Percentiles rank a stretch among this genome's conserved stretches.
These are phyloP conservation scores for Trichoderma sp. DNA, from an alignment of 2,329 filamentous ascomycete genomes.

Conservation along the genomic window DNA sequence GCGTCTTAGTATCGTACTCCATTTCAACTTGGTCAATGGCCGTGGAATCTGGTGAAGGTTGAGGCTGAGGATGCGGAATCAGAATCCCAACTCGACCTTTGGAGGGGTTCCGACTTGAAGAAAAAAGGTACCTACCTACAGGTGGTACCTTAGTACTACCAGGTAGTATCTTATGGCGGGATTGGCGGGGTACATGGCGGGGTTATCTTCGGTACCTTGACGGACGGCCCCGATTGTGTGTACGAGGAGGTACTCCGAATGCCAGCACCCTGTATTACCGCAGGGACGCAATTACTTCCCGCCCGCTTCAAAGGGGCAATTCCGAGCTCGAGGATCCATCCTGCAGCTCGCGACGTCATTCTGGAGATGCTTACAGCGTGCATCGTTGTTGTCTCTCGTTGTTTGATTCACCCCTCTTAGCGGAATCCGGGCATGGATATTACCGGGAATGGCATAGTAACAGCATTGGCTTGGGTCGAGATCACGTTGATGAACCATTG, in stretches of 20 bases:
- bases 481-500: not conserved
- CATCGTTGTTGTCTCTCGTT: too few relatives aligned
- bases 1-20: conserved; percentile 72
- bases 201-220: not conserved
- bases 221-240: not conserved
- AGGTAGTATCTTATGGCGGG: too few relatives aligned
- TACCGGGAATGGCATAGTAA: not conserved
- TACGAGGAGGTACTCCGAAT: not conserved
- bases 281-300: not conserved
- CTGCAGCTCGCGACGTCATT: conserved; percentile 10
- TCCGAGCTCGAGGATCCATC: conserved; percentile 5
- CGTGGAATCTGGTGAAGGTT: not conserved
- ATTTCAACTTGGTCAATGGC: conserved; percentile 40
- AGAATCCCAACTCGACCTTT: not conserved
- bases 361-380: not conserved
- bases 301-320: conserved; percentile 12
- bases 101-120: not conserved
- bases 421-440: not conserved
- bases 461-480: not conserved
- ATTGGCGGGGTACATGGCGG: conserved; percentile 15
- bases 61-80: not conserved
- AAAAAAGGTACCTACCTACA: not conserved
- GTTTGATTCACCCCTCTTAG: not conserved
- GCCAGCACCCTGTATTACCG: not conserved
- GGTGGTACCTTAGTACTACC: too few relatives aligned